Evolutionary conservation across 331 rosid genomes (phyloP).

Genomic region (Quercus phellos): DNA sequence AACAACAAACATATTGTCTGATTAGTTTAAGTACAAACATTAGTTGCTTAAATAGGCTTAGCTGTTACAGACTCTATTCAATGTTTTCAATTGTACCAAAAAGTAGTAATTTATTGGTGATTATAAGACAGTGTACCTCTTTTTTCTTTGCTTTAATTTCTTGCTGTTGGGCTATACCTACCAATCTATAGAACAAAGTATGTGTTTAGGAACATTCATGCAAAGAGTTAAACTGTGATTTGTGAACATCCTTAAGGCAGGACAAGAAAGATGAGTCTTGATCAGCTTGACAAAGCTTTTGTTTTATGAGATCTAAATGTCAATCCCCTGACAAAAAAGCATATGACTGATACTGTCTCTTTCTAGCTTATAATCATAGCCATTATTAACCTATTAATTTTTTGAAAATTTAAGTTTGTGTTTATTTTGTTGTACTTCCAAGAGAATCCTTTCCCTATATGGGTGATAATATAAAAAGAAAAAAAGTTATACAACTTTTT

Average conservation of each 20-base stretch:
- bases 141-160: neutral
- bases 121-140: neutral
- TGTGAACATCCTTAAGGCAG: slow-evolving; percentile 19
- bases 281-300: slow-evolving; percentile 26
- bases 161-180: slow-evolving; percentile 27
- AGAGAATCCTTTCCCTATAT: neutral
- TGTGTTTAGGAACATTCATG: slow-evolving; percentile 26
- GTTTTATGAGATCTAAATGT: slow-evolving; percentile 28
- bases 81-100: neutral
- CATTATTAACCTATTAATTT: slow-evolving; percentile 3
- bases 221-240: slow-evolving; percentile 31
- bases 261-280: slow-evolving; percentile 31
- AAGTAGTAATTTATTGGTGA: neutral
- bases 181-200: slow-evolving; percentile 12
- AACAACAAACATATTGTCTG: slow-evolving; percentile 15
- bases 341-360: slow-evolving; percentile 15
- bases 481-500: no score
- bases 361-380: slow-evolving; percentile 9
- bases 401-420: neutral
- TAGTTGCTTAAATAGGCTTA: slow-evolving; percentile 11
- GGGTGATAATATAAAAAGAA: no score
- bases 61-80: slow-evolving; percentile 18
- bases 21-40: slow-evolving; percentile 9
- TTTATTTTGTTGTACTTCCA: neutral
- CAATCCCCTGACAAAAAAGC: slow-evolving; percentile 44